Conservation (phyloP, 2,329 filamentous ascomycete genomes). For the Diplodia intermedia region DNA sequence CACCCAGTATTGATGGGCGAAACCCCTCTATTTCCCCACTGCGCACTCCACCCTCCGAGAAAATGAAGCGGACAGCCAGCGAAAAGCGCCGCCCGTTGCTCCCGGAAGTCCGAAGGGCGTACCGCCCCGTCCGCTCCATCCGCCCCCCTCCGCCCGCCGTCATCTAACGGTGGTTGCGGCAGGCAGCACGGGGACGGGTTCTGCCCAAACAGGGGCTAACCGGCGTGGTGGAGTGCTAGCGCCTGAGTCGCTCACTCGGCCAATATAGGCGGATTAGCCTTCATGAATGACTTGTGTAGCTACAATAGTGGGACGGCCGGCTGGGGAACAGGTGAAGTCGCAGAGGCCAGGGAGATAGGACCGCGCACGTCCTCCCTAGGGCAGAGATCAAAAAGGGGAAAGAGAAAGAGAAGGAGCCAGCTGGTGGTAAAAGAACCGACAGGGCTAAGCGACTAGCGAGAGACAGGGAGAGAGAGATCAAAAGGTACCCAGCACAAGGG, state of each 20-base stretch:
- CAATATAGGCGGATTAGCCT: not conserved
- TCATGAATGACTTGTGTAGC: slow-evolving; percentile 9
- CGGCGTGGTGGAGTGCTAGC: not conserved
- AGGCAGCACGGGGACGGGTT: not conserved
- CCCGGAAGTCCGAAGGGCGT: slow-evolving; percentile 13
- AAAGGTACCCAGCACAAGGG: not conserved
- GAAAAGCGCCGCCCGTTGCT: slow-evolving; percentile 5
- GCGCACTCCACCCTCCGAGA: slow-evolving; percentile 16
- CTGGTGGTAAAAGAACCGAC: slow-evolving; percentile 26
- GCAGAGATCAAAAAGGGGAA: slow-evolving; percentile 25
- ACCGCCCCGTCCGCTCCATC: slow-evolving; percentile 25
- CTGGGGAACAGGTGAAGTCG: not conserved
- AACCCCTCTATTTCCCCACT: slow-evolving; percentile 26
- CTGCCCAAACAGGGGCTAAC: not conserved
- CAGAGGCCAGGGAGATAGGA: slow-evolving; percentile 1
- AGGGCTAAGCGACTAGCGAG: slow-evolving; percentile 18
- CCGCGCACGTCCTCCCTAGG: slow-evolving; percentile 26
- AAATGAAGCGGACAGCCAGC: slow-evolving; percentile 13
- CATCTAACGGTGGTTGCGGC: not conserved
- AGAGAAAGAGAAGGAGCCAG: slow-evolving; percentile 24
- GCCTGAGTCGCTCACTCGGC: slow-evolving; percentile 6
- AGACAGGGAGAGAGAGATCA: not conserved
- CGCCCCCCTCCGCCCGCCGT: slow-evolving; percentile 16
- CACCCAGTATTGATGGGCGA: slow-evolving; percentile 22
- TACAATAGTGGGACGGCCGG: not conserved